These are phyloP conservation scores for Penicillium tannophilum DNA, from an alignment of 495 filamentous ascomycete genomes.

Conservation along the genomic window DNA sequence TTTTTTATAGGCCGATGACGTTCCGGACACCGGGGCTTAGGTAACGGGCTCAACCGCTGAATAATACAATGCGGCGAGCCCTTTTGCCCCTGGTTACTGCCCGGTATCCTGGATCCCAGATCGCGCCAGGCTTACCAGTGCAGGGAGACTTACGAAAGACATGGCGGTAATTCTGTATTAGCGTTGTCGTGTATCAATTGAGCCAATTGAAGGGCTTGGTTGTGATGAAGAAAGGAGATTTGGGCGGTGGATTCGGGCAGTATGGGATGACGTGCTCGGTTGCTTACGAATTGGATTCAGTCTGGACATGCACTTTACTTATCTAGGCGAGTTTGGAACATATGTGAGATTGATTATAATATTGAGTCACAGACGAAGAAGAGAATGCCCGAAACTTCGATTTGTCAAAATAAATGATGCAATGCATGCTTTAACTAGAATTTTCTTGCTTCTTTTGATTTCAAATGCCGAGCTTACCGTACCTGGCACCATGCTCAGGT, in stretches of 20 bases:
- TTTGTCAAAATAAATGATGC: background rate
- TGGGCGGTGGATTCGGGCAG: conserved; percentile 14
- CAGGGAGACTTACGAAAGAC: conserved; percentile 20
- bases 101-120: background rate
- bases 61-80: conserved; percentile 11
- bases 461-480: background rate
- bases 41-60: conserved; percentile 25
- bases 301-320: conserved; percentile 7
- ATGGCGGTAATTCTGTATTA: conserved; percentile 15
- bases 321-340: background rate
- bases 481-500: too few species aligned
- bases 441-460: background rate
- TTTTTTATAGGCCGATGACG: conserved; percentile 36
- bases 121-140: background rate
- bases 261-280: conserved; percentile 29
- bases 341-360: background rate
- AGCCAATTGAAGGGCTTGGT: conserved; percentile 8
- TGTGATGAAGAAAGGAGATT: conserved; percentile 11
- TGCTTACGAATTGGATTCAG: conserved; percentile 27
- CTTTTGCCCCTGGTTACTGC: background rate
- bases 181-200: conserved; percentile 5
- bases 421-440: background rate
- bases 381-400: background rate
- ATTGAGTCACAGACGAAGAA: background rate
- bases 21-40: conserved; percentile 21